Conservation (phyloP, 2,329 filamentous ascomycete genomes). For the Claviceps maximensis region DNA sequence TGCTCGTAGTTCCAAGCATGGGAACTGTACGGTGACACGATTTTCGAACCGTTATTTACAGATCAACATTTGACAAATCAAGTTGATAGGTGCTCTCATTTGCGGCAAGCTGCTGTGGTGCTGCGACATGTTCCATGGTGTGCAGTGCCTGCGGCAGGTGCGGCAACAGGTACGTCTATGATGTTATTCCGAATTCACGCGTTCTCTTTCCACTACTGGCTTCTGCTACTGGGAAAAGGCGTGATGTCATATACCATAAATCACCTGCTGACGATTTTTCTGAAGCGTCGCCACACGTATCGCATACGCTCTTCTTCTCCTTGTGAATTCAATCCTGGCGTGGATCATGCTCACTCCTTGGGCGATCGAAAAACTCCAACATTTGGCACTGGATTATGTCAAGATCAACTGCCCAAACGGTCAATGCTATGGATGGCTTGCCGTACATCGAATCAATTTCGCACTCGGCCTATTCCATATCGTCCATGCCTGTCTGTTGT, state of each 20-base stretch:
- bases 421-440: conserved; percentile 88
- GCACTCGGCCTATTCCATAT: conserved; percentile 90
- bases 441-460: conserved; percentile 96
- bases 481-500: conserved; percentile 67
- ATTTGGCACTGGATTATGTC: conserved; percentile 88
- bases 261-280: background rate
- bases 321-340: conserved; percentile 90
- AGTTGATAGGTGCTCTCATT: conserved; percentile 54
- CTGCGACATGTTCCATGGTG: conserved; percentile 89
- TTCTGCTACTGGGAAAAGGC: background rate
- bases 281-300: conserved; percentile 86
- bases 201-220: background rate
- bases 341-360: conserved; percentile 99
- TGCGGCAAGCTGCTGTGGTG: conserved; percentile 85
- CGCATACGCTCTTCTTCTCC: conserved; percentile 85
- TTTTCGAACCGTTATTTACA: background rate
- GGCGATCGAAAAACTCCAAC: conserved; percentile 91
- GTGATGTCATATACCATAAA: background rate
- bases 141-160: conserved; percentile 95
- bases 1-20: conserved; percentile 76
- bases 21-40: conserved; percentile 56
- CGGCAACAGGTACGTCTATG: conserved; percentile 61
- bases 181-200: background rate
- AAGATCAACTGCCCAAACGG: conserved; percentile 85
- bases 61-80: conserved; percentile 4